Percentiles rank a stretch among this genome's conserved stretches.
Conservation (phyloP, 371 early-diverging fungal genomes). For the Vittaforma corneae region DNA sequence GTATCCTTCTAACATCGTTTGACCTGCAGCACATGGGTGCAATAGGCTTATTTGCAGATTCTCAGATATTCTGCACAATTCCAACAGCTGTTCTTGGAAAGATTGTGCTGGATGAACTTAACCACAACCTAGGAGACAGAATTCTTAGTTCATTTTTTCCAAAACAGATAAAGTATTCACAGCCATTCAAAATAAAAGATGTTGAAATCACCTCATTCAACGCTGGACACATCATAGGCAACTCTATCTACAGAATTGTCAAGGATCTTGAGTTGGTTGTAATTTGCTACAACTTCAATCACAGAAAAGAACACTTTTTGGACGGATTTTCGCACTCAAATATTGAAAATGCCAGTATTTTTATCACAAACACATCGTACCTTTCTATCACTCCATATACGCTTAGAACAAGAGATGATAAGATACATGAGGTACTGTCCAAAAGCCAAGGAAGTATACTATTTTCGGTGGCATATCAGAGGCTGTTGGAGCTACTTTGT, state of each 20-base stretch:
- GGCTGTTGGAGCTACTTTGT: conserved; percentile 77
- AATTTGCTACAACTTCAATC: conserved; percentile 86
- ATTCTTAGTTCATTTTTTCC: conserved; percentile 72
- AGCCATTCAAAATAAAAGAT: conserved; percentile 72
- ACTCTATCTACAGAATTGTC: conserved; percentile 84
- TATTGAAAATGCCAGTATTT: conserved; percentile 67
- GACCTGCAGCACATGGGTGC: conserved; percentile 77
- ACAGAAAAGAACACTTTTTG: conserved; percentile 68
- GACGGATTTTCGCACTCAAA: conserved; percentile 66
- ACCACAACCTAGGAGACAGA: conserved; percentile 67
- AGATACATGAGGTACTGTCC: conserved; percentile 56
- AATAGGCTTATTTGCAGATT: conserved; percentile 68
- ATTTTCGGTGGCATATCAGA: conserved; percentile 73
- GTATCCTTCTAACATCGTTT: conserved; percentile 75
- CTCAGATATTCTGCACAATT: conserved; percentile 72
- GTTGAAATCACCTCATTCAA: conserved; percentile 77
- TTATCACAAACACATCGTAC: conserved; percentile 68
- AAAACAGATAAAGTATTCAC: conserved; percentile 72
- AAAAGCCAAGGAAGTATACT: conserved; percentile 72
- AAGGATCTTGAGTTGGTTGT: conserved; percentile 80
- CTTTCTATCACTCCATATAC: conserved; percentile 59
- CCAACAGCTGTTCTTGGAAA: conserved; percentile 86
- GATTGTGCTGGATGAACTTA: conserved; percentile 65
- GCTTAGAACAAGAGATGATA: conserved; percentile 42
- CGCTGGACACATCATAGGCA: conserved; percentile 90